phyloP scores from a whole-genome alignment of 352 stramenopile genomes.

The Hyaloperonospora arabidopsidis region DNA sequence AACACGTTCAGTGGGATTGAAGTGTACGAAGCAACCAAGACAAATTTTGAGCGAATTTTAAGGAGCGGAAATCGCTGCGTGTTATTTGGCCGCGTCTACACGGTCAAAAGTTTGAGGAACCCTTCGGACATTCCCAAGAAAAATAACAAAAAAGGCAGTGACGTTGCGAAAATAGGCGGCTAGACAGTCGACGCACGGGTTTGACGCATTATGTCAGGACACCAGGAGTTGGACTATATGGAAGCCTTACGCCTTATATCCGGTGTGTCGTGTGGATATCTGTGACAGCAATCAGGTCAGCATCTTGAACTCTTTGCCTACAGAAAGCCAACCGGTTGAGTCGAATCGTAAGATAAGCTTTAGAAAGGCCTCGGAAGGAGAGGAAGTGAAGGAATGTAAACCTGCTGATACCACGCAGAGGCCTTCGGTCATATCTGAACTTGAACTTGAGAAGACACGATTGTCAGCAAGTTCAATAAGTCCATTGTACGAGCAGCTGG shows the following conservation, averaged over 20 bases:
- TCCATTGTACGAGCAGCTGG: constrained; percentile 26
- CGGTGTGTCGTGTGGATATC: constrained; percentile 31
- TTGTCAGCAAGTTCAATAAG: constrained; percentile 16
- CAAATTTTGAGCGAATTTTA: constrained; percentile 23
- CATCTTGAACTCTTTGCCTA: constrained; percentile 18
- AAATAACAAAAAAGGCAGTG: constrained; percentile 16
- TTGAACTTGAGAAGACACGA: constrained; percentile 22
- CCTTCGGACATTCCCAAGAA: constrained; percentile 24
- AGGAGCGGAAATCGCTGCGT: constrained; percentile 6
- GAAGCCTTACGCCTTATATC: constrained; percentile 41
- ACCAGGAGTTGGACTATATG: constrained; percentile 34
- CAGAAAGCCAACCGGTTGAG: constrained; percentile 12
- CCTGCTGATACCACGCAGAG: background rate
- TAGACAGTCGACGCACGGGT: constrained; percentile 34
- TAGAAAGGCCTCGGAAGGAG: constrained; percentile 8
- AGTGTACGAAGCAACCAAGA: constrained; percentile 34
- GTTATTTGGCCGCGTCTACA: constrained; percentile 36
- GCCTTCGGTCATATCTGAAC: constrained; percentile 9
- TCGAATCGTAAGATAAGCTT: constrained; percentile 15
- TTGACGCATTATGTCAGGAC: constrained; percentile 39
- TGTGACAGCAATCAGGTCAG: constrained; percentile 10
- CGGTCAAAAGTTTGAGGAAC: constrained; percentile 21
- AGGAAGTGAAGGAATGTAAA: constrained; percentile 6
- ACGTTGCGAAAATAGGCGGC: constrained; percentile 32
- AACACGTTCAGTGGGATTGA: constrained; percentile 30